phyloP scores from a whole-genome alignment of 176 grass and related monocot genomes.

The Cocos nucifera region DNA sequence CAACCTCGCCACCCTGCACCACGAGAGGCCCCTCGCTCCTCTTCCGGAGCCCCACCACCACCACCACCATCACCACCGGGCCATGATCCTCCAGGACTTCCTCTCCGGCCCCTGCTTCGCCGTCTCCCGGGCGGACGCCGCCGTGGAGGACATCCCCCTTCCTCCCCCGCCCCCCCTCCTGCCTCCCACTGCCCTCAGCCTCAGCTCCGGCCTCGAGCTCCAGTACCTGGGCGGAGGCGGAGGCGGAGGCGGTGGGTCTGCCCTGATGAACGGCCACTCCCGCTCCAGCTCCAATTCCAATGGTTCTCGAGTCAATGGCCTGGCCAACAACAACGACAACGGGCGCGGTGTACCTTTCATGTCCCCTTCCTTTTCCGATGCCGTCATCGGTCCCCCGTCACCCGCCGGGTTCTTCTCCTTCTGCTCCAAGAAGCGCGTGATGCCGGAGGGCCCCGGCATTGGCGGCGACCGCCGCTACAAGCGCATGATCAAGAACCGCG shows the following conservation, averaged over 20 bases:
- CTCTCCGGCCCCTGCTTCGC: conserved; percentile 1
- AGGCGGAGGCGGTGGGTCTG: background rate
- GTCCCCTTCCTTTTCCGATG: conserved; percentile 7
- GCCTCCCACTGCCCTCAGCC: conserved; percentile 10
- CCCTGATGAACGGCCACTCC: no score
- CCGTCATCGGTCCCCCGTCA: background rate
- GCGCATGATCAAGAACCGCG: conserved; percentile 40
- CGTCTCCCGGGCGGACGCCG: background rate
- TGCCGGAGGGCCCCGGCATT: background rate
- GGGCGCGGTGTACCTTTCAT: background rate
- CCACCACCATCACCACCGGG: conserved; percentile 6
- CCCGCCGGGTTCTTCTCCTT: conserved; percentile 13
- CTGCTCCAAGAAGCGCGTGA: conserved; percentile 8
- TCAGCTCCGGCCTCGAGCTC: conserved; percentile 9
- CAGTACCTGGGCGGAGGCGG: conserved; percentile 2
- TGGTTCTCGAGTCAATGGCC: no score
- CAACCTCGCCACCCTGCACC: conserved; percentile 16
- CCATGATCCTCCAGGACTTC: conserved; percentile 32
- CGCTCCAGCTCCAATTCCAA: no score
- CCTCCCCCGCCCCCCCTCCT: background rate
- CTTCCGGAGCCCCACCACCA: no score
- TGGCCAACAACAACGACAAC: no score
- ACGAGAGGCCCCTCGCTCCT: background rate
- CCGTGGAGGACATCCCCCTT: background rate
- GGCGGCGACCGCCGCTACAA: conserved; percentile 9